Conservation (phyloP, 176 grass and related monocot species). For the Oryza glumipatula region DNA sequence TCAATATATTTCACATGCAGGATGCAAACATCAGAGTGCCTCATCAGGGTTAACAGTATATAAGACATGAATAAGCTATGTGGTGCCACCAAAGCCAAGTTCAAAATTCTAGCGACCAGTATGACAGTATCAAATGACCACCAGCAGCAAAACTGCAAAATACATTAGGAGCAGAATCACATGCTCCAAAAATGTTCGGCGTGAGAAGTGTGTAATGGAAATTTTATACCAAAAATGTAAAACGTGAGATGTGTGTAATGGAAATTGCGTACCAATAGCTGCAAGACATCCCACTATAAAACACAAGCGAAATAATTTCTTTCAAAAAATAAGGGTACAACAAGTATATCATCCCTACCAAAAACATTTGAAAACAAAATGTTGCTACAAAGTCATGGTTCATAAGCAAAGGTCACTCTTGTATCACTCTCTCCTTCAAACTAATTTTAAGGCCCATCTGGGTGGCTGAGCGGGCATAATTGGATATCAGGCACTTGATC, state of each 20-base stretch:
- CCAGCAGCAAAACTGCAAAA: neutral
- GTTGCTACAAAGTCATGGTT: neutral
- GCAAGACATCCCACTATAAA: neutral
- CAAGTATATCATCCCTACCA: neutral
- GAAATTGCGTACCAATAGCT: neutral
- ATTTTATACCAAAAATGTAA: neutral
- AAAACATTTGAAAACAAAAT: conserved; percentile 6
- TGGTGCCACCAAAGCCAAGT: conserved; percentile 5
- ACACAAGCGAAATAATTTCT: neutral
- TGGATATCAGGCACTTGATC: neutral
- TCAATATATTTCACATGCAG: conserved; percentile 30
- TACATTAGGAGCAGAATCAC: neutral
- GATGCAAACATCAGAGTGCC: neutral
- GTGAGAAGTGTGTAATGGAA: neutral
- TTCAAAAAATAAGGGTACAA: conserved; percentile 22
- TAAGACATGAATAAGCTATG: conserved; percentile 27
- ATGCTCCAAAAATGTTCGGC: conserved; percentile 9
- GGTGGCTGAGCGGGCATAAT: neutral
- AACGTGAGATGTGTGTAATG: neutral
- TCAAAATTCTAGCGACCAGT: conserved; percentile 1
- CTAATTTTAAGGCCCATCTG: no score
- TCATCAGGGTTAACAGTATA: conserved; percentile 10
- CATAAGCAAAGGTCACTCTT: neutral
- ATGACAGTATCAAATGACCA: neutral
- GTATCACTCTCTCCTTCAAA: neutral